Conservation (phyloP, 257 asterid genomes). For the Agastache rugosa region DNA sequence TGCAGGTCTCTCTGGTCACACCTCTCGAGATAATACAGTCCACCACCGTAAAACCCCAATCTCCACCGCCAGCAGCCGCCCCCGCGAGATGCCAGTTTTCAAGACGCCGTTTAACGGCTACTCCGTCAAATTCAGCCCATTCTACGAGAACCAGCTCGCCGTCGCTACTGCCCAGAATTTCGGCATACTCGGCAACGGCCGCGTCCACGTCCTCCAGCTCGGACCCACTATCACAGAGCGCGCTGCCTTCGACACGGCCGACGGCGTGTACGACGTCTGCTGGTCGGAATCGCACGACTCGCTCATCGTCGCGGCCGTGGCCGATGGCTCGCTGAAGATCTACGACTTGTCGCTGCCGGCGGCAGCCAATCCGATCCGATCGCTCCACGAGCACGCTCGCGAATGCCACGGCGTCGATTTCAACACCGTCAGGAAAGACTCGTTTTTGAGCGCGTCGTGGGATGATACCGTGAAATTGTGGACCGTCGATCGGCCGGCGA, state of each 20-base stretch:
- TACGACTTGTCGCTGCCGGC: slow-evolving; percentile 84
- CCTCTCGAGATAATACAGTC: slow-evolving; percentile 42
- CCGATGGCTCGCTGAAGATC: slow-evolving; percentile 91
- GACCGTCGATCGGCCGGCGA: slow-evolving; percentile 89
- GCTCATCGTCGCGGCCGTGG: slow-evolving; percentile 79
- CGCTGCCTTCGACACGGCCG: slow-evolving; percentile 89
- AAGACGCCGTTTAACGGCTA: slow-evolving; percentile 88
- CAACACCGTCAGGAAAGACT: slow-evolving; percentile 83
- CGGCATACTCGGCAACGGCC: slow-evolving; percentile 98
- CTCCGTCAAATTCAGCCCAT: slow-evolving; percentile 96
- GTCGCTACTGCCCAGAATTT: slow-evolving; percentile 95
- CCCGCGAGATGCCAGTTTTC: slow-evolving; percentile 73
- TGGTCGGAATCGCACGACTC: slow-evolving; percentile 99
- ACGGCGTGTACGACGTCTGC: slow-evolving; percentile 91
- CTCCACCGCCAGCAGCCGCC: slow-evolving; percentile 42
- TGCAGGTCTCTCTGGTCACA: slow-evolving; percentile 29
- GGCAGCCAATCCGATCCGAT: slow-evolving; percentile 82
- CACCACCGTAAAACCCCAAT: slow-evolving; percentile 27
- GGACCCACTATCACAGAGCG: slow-evolving; percentile 69
- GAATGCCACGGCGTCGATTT: slow-evolving; percentile 93
- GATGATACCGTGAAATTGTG: slow-evolving; percentile 91
- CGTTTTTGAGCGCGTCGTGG: slow-evolving; percentile 93
- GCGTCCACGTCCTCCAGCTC: slow-evolving; percentile 85
- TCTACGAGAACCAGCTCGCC: slow-evolving; percentile 81
- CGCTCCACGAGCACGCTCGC: slow-evolving; percentile 89